These are phyloP conservation scores for Xylaria bambusicola DNA, from an alignment of 495 filamentous ascomycete species.

Conservation along the genomic window DNA sequence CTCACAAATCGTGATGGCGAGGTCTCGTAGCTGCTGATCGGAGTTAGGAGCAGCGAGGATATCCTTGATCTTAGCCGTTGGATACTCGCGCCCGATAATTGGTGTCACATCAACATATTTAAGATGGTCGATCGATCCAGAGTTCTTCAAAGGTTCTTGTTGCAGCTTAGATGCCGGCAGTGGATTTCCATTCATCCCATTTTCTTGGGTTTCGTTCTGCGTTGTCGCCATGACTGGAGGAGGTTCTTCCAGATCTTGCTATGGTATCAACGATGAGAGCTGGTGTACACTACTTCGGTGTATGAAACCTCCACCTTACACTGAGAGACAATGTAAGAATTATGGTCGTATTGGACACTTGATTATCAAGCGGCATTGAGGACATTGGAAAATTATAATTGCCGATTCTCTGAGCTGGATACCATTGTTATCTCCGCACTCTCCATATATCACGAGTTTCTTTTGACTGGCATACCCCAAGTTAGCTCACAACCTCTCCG, in stretches of 20 bases:
- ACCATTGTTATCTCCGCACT: constrained; percentile 7
- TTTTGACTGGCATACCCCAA: constrained; percentile 6
- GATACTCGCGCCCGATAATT: constrained; percentile 68
- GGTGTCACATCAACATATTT: constrained; percentile 67
- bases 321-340: too few relatives aligned
- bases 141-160: constrained; percentile 34
- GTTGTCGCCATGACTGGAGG: not conserved
- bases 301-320: not conserved
- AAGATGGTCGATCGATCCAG: constrained; percentile 58
- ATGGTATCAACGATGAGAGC: not conserved
- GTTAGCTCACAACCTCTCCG: not conserved
- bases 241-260: not conserved
- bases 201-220: not conserved
- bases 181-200: constrained; percentile 20
- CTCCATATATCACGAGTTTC: constrained; percentile 1
- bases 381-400: constrained; percentile 10
- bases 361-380: not conserved
- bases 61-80: constrained; percentile 58
- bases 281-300: not conserved
- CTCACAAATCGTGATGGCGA: constrained; percentile 58
- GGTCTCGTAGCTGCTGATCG: constrained; percentile 65
- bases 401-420: not conserved
- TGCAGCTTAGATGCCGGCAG: constrained; percentile 18
- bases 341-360: not conserved
- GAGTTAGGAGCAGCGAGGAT: constrained; percentile 63